Evolutionary conservation across 2,329 filamentous ascomycete species (phyloP).

Genomic region (Esteya vermicola): DNA sequence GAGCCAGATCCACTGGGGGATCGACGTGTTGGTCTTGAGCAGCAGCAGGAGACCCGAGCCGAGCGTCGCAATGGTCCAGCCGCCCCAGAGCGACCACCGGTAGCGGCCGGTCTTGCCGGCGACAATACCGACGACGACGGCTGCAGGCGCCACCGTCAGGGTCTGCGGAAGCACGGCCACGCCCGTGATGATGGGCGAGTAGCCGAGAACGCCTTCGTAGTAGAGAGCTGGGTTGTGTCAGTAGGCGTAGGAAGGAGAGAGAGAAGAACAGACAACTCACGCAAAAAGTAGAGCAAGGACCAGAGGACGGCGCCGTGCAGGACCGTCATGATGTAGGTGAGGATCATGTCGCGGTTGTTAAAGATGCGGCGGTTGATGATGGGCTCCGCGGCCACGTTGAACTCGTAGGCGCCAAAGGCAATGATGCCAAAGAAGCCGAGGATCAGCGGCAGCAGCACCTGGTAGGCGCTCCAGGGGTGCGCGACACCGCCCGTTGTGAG

Average conservation of each 20-base stretch:
- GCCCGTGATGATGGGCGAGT: slow-evolving; percentile 16
- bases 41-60: slow-evolving; percentile 13
- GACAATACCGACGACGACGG: slow-evolving; percentile 9
- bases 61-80: slow-evolving; percentile 14
- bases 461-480: slow-evolving; percentile 24
- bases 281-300: slow-evolving; percentile 37
- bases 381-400: slow-evolving; percentile 12
- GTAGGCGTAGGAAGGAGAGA: neutral
- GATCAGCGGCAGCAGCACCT: slow-evolving; percentile 27
- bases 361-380: slow-evolving; percentile 29
- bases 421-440: slow-evolving; percentile 23
- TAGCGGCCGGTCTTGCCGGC: slow-evolving; percentile 11
- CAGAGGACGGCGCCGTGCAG: slow-evolving; percentile 43
- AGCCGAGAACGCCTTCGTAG: slow-evolving; percentile 17
- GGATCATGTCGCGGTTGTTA: slow-evolving; percentile 19
- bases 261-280: slow-evolving; percentile 15
- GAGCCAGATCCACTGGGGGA: slow-evolving; percentile 20
- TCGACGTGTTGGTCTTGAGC: slow-evolving; percentile 10
- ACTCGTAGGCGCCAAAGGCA: slow-evolving; percentile 10
- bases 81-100: slow-evolving; percentile 18
- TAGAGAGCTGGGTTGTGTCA: slow-evolving; percentile 7
- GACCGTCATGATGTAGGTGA: slow-evolving; percentile 28
- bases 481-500: slow-evolving; percentile 28
- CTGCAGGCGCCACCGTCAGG: slow-evolving; percentile 11
- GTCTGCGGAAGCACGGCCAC: slow-evolving; percentile 16